Evolutionary conservation across 2,329 filamentous ascomycete species (phyloP).

Genomic region (Aureobasidium sp.): DNA sequence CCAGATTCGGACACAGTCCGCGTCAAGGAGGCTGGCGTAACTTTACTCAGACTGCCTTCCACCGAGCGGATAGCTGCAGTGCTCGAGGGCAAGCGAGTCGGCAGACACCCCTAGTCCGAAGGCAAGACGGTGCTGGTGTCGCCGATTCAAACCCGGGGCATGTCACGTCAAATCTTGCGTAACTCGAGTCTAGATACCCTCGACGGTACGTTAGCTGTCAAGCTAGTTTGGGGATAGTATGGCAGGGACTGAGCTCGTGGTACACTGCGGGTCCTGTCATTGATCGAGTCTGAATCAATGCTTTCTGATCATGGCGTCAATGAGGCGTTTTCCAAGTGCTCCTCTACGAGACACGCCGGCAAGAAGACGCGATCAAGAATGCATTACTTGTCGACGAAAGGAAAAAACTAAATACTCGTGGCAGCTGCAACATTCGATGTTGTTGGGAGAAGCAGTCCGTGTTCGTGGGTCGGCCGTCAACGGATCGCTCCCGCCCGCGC

Average conservation of each 20-base stretch:
- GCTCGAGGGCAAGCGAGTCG: neutral
- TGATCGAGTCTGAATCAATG: conserved; percentile 8
- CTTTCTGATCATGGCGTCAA: neutral
- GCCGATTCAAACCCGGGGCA: conserved; percentile 4
- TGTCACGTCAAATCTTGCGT: conserved; percentile 9
- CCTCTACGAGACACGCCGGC: neutral
- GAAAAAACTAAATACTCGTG: neutral
- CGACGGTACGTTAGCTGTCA: conserved; percentile 9
- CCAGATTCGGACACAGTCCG: neutral
- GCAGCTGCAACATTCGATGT: conserved; percentile 8
- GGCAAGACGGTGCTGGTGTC: neutral
- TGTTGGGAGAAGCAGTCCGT: conserved; percentile 3
- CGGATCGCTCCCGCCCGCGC: neutral
- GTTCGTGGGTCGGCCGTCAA: neutral
- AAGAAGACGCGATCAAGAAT: neutral
- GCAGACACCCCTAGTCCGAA: neutral
- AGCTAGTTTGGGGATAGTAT: conserved; percentile 6
- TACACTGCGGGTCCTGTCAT: neutral
- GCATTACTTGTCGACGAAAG: neutral
- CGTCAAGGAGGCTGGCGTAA: conserved; percentile 8
- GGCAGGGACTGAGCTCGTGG: neutral
- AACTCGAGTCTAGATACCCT: neutral
- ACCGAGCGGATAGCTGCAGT: neutral
- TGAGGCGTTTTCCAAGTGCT: neutral
- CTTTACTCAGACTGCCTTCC: neutral